phyloP scores from a whole-genome alignment of 306 rosid genomes.

The Crataegus laevigata region DNA sequence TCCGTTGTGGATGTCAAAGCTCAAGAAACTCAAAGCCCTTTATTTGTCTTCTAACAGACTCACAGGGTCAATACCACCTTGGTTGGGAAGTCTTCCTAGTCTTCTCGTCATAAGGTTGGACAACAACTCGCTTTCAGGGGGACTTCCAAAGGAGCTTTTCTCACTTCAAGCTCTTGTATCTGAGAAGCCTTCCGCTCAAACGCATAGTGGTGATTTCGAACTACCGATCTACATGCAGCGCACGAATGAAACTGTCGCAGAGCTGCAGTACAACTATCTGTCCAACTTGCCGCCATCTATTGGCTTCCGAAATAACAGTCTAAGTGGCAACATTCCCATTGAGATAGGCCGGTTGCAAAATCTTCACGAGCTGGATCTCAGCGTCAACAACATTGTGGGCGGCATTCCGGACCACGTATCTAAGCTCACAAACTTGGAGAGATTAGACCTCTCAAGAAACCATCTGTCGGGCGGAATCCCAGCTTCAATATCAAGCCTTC shows the following conservation, averaged over 20 bases:
- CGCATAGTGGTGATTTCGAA: no score
- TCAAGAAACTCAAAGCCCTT: not conserved
- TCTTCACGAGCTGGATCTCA: not conserved
- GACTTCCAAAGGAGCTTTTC: conserved; percentile 1
- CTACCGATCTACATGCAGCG: not conserved
- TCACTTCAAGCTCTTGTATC: not conserved
- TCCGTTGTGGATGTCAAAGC: not conserved
- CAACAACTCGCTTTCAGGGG: not conserved
- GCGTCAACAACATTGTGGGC: not conserved
- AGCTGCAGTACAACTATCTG: not conserved
- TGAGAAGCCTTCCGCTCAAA: not conserved
- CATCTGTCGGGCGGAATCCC: not conserved
- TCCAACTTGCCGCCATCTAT: not conserved
- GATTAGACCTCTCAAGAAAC: not conserved
- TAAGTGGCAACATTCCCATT: not conserved
- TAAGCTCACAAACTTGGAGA: not conserved
- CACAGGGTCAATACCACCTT: not conserved
- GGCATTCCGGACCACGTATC: not conserved
- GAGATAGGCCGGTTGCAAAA: not conserved
- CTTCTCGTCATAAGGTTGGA: not conserved
- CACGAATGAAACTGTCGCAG: not conserved
- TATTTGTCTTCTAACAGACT: not conserved
- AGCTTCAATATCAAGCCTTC: not conserved
- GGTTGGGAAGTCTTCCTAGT: not conserved
- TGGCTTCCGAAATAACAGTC: not conserved